Evolutionary conservation across 2,329 filamentous ascomycete species (phyloP).

Genomic region (Trichoderma oligosporum): DNA sequence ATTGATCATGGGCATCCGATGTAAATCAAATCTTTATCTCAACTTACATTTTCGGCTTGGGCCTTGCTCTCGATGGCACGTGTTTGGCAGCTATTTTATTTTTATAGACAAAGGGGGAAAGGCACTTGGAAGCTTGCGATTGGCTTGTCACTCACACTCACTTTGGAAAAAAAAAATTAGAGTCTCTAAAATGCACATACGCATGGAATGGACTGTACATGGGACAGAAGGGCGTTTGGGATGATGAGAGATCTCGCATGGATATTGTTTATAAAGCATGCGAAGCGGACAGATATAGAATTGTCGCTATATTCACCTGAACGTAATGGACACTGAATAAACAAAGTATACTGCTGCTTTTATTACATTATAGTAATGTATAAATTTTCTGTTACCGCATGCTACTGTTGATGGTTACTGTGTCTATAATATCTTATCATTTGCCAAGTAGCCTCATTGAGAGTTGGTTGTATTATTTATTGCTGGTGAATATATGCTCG

Average conservation of each 20-base stretch:
- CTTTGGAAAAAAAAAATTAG: conserved; percentile 3
- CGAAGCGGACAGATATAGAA: conserved; percentile 1
- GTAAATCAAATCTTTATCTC: neutral
- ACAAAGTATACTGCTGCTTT: neutral
- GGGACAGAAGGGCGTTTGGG: conserved; percentile 2
- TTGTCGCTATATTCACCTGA: neutral
- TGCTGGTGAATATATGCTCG: no score
- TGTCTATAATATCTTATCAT: no score
- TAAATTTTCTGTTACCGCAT: neutral
- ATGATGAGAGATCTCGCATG: neutral
- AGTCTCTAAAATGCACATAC: neutral
- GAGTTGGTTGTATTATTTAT: no score
- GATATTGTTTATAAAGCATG: conserved; percentile 9
- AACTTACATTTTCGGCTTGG: neutral
- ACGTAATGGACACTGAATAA: neutral
- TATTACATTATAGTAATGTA: neutral
- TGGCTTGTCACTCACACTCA: conserved; percentile 15
- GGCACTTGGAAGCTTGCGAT: conserved; percentile 5
- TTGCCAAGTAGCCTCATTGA: no score
- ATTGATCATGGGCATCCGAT: neutral
- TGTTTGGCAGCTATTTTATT: conserved; percentile 8
- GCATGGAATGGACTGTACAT: conserved; percentile 1
- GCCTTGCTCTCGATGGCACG: neutral
- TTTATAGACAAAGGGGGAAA: neutral
- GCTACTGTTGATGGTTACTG: neutral